These are phyloP conservation scores for Tolypocladium ovalisporum DNA, from an alignment of 2,329 filamentous ascomycete species.

Conservation along the genomic window DNA sequence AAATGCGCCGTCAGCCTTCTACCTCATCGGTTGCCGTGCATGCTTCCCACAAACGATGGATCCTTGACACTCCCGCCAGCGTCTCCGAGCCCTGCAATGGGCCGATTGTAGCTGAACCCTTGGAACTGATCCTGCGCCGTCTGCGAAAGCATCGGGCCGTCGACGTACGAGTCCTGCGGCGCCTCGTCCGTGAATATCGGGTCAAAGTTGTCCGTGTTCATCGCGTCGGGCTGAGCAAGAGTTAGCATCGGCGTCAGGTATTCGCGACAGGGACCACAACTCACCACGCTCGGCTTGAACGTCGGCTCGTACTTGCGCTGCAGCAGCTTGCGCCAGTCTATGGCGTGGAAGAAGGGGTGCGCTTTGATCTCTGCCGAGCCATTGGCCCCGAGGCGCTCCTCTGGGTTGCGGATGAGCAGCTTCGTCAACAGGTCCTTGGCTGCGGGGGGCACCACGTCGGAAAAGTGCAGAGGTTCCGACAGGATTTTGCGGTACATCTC, in stretches of 20 bases:
- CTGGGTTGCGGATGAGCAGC: slow-evolving; percentile 84
- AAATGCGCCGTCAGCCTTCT: neutral
- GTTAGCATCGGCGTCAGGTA: neutral
- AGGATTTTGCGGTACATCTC: slow-evolving; percentile 99
- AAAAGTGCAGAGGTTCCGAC: slow-evolving; percentile 91
- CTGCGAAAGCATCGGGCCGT: slow-evolving; percentile 81
- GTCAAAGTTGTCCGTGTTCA: slow-evolving; percentile 90
- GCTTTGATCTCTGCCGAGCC: slow-evolving; percentile 97
- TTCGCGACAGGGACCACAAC: slow-evolving; percentile 27
- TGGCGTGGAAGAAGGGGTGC: slow-evolving; percentile 97
- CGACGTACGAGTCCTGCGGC: slow-evolving; percentile 86
- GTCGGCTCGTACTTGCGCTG: slow-evolving; percentile 97
- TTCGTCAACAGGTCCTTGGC: slow-evolving; percentile 87
- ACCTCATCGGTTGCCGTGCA: slow-evolving; percentile 35
- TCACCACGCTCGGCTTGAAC: slow-evolving; percentile 92
- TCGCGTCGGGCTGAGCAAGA: slow-evolving; percentile 55
- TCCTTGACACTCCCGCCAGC: slow-evolving; percentile 91
- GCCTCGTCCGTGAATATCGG: slow-evolving; percentile 82
- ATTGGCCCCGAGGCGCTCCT: slow-evolving; percentile 80
- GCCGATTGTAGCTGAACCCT: slow-evolving; percentile 95
- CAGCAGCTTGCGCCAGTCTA: slow-evolving; percentile 95
- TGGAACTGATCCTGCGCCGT: slow-evolving; percentile 94
- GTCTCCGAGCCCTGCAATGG: slow-evolving; percentile 85
- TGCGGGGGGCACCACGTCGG: slow-evolving; percentile 84
- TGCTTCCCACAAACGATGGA: slow-evolving; percentile 56